phyloP scores from a whole-genome alignment of 2,329 filamentous ascomycete species.

The Epichloe festucae region DNA sequence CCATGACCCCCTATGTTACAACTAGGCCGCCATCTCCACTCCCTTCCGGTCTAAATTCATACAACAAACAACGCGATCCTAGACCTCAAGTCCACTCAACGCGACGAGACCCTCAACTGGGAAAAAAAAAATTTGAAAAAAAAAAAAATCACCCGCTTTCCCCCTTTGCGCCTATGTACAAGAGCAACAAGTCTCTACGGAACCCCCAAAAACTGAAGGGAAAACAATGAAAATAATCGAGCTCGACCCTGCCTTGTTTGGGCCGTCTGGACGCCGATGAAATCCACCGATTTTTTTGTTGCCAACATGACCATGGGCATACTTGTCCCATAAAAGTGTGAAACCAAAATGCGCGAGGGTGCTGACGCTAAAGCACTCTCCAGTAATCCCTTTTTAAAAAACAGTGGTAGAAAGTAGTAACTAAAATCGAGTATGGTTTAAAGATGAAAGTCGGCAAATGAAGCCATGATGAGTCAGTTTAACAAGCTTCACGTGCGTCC shows the following conservation, averaged over 20 bases:
- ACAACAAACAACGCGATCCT: neutral
- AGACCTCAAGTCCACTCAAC: neutral
- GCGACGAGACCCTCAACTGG: neutral
- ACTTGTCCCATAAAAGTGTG: neutral
- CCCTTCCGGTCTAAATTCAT: constrained; percentile 1
- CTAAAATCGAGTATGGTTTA: constrained; percentile 7
- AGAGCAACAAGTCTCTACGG: constrained; percentile 1
- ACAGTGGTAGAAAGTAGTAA: constrained; percentile 2
- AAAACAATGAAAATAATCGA: neutral
- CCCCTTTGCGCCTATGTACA: constrained; percentile 1
- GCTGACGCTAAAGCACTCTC: constrained; percentile 1
- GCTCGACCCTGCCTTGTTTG: neutral
- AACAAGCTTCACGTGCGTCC: constrained; percentile 1
- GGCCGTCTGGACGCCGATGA: neutral
- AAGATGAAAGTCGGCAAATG: constrained; percentile 3
- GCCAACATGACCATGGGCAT: neutral
- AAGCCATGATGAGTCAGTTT: constrained; percentile 4
- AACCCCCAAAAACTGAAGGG: neutral
- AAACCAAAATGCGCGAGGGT: neutral
- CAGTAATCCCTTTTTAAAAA: neutral
- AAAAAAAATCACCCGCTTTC: neutral
- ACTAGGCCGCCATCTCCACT: neutral
- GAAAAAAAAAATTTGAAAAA: neutral
- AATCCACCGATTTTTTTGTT: neutral
- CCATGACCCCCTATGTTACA: constrained; percentile 3